Percentiles rank a stretch among this genome's conserved stretches.
Evolutionary conservation across 2,329 filamentous ascomycete species (phyloP).

Genomic region (Fusarium bactridioides): DNA sequence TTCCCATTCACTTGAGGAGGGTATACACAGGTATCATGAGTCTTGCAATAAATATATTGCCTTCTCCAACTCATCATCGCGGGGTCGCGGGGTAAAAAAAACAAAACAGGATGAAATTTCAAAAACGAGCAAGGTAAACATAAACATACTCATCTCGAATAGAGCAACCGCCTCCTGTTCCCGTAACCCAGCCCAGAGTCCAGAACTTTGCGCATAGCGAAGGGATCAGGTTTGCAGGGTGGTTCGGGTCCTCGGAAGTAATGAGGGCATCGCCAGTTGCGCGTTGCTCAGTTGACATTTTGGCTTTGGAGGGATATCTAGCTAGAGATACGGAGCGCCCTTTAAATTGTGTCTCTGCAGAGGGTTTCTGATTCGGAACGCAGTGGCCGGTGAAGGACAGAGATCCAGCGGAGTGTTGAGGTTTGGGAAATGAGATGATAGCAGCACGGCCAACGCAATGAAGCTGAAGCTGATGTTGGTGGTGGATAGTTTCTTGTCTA

Average conservation of each 20-base stretch:
- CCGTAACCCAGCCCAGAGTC: slow-evolving; percentile 91
- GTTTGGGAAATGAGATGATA: slow-evolving; percentile 27
- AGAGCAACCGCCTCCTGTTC: slow-evolving; percentile 82
- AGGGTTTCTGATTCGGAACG: slow-evolving; percentile 8
- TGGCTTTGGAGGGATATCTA: neutral
- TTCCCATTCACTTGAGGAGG: slow-evolving; percentile 13
- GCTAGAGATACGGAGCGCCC: neutral
- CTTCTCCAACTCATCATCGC: slow-evolving; percentile 11
- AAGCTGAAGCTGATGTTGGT: neutral
- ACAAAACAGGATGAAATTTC: slow-evolving; percentile 6
- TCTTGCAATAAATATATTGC: neutral
- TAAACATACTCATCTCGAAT: slow-evolving; percentile 69
- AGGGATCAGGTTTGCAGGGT: slow-evolving; percentile 95
- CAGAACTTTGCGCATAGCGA: slow-evolving; percentile 96
- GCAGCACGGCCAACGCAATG: neutral
- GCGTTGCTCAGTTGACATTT: slow-evolving; percentile 31
- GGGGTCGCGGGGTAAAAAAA: slow-evolving; percentile 22
- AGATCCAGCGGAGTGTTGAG: slow-evolving; percentile 1
- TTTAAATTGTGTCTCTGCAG: neutral
- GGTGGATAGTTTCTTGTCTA: slow-evolving; percentile 23
- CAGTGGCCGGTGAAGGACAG: slow-evolving; percentile 24
- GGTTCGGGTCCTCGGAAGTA: slow-evolving; percentile 73
- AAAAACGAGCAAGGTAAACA: slow-evolving; percentile 34
- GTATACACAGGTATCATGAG: neutral
- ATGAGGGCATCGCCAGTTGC: slow-evolving; percentile 53